Conservation (phyloP, 257 asterid genomes). For the Ballota nigra region DNA sequence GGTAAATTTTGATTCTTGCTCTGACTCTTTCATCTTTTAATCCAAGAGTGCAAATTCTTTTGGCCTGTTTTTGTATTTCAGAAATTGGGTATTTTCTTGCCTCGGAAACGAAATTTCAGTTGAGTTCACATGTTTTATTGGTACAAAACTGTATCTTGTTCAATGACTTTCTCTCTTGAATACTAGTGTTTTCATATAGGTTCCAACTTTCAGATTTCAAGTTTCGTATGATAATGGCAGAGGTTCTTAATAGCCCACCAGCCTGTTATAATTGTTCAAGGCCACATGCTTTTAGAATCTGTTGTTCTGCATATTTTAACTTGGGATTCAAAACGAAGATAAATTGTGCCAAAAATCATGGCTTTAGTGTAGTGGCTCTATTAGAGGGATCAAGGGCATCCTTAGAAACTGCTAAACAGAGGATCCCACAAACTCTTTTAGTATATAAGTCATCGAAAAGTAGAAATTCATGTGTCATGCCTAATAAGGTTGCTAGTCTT, state of each 20-base stretch:
- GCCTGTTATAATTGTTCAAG: constrained; percentile 25
- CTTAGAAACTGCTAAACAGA: constrained; percentile 14
- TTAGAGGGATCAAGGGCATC: constrained; percentile 18
- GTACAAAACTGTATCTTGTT: not conserved
- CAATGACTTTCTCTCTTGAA: constrained; percentile 12
- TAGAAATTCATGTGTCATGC: not conserved
- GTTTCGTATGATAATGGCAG: constrained; percentile 36
- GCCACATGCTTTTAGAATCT: constrained; percentile 21
- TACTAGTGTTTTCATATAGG: constrained; percentile 13
- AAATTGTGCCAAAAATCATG: constrained; percentile 11
- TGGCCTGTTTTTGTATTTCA: constrained; percentile 9
- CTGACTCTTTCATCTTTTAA: not conserved
- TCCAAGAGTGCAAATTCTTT: not conserved
- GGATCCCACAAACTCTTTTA: not conserved
- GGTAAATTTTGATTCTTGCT: constrained; percentile 16
- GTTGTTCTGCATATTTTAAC: constrained; percentile 27
- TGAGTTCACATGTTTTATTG: not conserved
- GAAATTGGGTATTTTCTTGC: constrained; percentile 11
- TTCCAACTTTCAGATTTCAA: constrained; percentile 14
- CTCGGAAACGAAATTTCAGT: constrained; percentile 2
- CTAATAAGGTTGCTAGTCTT: constrained; percentile 31
- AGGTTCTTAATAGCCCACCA: constrained; percentile 26
- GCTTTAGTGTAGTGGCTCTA: constrained; percentile 17
- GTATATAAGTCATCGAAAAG: constrained; percentile 6
- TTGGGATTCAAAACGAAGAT: constrained; percentile 21